Percentiles rank a stretch among this genome's conserved stretches.
phyloP scores from a whole-genome alignment of 140 eudicot genomes.

The Cichorium intybus region DNA sequence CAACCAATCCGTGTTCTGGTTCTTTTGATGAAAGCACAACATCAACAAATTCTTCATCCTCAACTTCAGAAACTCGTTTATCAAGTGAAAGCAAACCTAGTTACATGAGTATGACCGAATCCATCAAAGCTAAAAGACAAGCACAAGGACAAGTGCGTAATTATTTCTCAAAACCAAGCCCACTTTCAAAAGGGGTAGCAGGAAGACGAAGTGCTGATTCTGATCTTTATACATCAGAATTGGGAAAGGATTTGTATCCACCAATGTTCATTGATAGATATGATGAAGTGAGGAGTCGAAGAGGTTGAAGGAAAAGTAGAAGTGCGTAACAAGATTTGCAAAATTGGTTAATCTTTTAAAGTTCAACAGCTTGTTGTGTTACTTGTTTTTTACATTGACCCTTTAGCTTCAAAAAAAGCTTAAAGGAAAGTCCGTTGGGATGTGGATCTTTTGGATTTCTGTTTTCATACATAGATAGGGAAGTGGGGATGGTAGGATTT shows the following conservation, averaged over 20 bases:
- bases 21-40: conserved; percentile 62
- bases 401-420: conserved; percentile 7
- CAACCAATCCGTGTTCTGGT: conserved; percentile 59
- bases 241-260: conserved; percentile 72
- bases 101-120: conserved; percentile 77
- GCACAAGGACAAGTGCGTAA: conserved; percentile 43
- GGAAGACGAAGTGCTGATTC: conserved; percentile 63
- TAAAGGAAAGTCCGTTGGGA: conserved; percentile 37
- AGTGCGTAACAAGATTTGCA: conserved; percentile 5
- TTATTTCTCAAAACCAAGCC: conserved; percentile 35
- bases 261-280: conserved; percentile 36
- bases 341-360: conserved; percentile 18
- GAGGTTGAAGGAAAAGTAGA: conserved; percentile 14
- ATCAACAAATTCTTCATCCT: conserved; percentile 64
- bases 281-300: conserved; percentile 38
- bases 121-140: conserved; percentile 74
- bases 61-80: conserved; percentile 60
- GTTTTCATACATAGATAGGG: conserved; percentile 28
- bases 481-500: conserved; percentile 36
- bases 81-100: conserved; percentile 48
- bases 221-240: conserved; percentile 53
- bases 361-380: conserved; percentile 56
- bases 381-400: conserved; percentile 14
- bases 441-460: conserved; percentile 36
- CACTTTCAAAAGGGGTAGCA: conserved; percentile 49